Evolutionary conservation across 495 filamentous ascomycete species (phyloP), one percentile per base, ranked within the genome.

Genomic region (Lepraria neglecta): DNA sequence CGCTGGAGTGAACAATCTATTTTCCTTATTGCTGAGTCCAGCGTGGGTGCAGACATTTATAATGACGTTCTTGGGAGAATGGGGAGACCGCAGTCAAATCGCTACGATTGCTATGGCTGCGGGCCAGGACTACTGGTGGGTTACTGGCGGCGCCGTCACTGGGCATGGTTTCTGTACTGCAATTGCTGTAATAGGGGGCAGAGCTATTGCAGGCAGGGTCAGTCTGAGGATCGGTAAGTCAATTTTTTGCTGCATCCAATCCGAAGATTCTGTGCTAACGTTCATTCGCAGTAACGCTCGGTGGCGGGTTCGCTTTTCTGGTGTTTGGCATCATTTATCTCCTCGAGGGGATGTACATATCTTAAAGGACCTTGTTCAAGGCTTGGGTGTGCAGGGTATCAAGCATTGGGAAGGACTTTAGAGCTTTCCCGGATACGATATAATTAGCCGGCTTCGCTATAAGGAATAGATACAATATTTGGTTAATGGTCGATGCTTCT

Each of bases 51-150:
- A 98, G 73, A 98, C 95, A 6, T 98, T 98, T 72, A 84, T 91
- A 63, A 98, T 98, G 94, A 98, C 94, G 4, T 98, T 98, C 75
- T 76, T 98, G 33, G 94, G 94, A 11, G 94, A 98, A 73, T 97
- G 95, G 94, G 94, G 94, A 52, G 94, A 98, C 69, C 85, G 94
- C 62, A 95, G 89, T 69, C 94, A 98, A 73, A 98, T 98, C 69
- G 95, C 94, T 17, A 98, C 94, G 6, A 96, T 98, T 69, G 94
- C 94, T 44, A 98, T 98, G 94, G 95, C 94, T 51, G 94, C 94
- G 11, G 94, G 94, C 3, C 89, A 95, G 75, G 95, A 97, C 71
- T 97, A 97, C 70, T 97, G 92, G 94, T 97, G 91, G 90, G 94
- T 98, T 17, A 96, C 91, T 4, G 77, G 91, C 58, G 94, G 94